Conservation (phyloP, 2,329 filamentous ascomycete species). For the Tolypocladium guangdongense region DNA sequence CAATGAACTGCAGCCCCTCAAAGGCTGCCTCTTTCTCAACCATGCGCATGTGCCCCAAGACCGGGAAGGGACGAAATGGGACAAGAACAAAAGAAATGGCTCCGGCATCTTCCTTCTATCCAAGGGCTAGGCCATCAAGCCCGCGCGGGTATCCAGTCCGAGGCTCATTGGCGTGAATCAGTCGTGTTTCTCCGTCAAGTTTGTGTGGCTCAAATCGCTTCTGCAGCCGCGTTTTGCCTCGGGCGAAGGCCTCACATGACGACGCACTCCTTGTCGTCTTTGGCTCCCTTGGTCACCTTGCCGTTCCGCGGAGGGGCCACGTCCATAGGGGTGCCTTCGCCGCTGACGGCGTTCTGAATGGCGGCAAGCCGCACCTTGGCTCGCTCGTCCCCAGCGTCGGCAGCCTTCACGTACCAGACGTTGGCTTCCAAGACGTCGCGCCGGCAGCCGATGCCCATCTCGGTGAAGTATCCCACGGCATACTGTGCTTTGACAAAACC, state of each 20-base stretch:
- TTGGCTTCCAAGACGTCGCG: slow-evolving; percentile 94
- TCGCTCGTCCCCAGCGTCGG: slow-evolving; percentile 81
- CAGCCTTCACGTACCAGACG: slow-evolving; percentile 95
- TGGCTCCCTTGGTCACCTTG: slow-evolving; percentile 38
- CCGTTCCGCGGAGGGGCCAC: slow-evolving; percentile 38
- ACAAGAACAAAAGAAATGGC: not conserved
- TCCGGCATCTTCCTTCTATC: not conserved
- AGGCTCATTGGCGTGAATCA: slow-evolving; percentile 1
- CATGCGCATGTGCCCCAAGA: not conserved
- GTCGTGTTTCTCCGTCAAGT: not conserved
- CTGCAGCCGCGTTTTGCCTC: not conserved
- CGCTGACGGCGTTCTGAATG: slow-evolving; percentile 71
- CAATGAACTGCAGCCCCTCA: not conserved
- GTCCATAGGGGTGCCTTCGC: slow-evolving; percentile 42
- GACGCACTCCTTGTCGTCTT: slow-evolving; percentile 45
- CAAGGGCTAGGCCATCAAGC: not conserved
- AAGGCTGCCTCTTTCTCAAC: not conserved
- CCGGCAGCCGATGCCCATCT: slow-evolving; percentile 95
- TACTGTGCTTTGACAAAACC: slow-evolving; percentile 74
- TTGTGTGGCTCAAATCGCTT: not conserved
- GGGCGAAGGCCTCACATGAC: slow-evolving; percentile 36
- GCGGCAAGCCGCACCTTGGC: slow-evolving; percentile 79
- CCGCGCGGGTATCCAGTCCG: slow-evolving; percentile 2
- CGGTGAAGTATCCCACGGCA: slow-evolving; percentile 91
- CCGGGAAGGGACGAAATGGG: not conserved